Evolutionary conservation across 2,329 filamentous ascomycete species (phyloP).

Genomic region (Neonectria coccinea): DNA sequence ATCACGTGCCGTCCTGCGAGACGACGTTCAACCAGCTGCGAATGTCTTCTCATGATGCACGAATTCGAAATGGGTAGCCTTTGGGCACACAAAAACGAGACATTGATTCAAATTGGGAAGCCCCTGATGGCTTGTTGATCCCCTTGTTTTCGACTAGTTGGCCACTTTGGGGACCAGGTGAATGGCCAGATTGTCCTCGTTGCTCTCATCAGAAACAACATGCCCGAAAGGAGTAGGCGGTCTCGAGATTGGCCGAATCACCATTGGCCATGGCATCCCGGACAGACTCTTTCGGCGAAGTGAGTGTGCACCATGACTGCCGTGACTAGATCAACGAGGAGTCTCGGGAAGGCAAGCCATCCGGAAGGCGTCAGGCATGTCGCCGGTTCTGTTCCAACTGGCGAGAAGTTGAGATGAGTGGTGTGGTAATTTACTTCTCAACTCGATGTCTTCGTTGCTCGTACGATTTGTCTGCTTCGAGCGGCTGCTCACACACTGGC

Average conservation of each 20-base stretch:
- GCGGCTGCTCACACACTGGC: neutral
- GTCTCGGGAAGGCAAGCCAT: neutral
- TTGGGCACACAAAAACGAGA: constrained; percentile 7
- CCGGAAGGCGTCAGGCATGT: neutral
- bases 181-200: neutral
- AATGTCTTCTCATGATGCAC: constrained; percentile 6
- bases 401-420: constrained; percentile 1
- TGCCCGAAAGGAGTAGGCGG: neutral
- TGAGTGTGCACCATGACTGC: neutral
- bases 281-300: neutral
- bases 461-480: neutral
- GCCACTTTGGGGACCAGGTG: neutral
- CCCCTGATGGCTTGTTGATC: neutral
- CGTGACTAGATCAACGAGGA: neutral
- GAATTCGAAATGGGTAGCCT: constrained; percentile 2
- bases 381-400: constrained; percentile 11
- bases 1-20: constrained; percentile 18
- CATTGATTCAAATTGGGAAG: constrained; percentile 11
- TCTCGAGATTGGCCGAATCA: neutral
- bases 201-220: neutral
- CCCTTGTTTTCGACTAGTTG: neutral
- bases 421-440: neutral
- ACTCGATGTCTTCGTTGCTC: neutral
- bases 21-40: neutral
- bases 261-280: too few relatives aligned